Percentiles rank a stretch among this genome's conserved stretches.
phyloP scores from a whole-genome alignment of 2,329 filamentous ascomycete species.

The Lachnellula occidentalis region DNA sequence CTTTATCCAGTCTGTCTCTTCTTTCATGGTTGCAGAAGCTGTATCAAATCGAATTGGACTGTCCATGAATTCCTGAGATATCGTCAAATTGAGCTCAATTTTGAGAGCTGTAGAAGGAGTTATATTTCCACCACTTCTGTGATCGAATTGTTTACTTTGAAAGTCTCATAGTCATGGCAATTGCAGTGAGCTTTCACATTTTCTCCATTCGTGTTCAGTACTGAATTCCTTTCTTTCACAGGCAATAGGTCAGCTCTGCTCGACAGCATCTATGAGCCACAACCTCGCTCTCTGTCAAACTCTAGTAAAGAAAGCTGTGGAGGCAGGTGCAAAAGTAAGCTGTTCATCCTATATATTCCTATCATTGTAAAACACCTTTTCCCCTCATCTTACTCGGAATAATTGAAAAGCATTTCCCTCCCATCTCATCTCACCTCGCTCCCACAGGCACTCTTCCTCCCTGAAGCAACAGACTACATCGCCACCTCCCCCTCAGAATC shows the following conservation, averaged over 20 bases:
- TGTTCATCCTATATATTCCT: constrained; percentile 5
- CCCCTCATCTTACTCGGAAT: background rate
- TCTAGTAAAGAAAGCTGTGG: constrained; percentile 67
- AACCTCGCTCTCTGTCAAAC: constrained; percentile 75
- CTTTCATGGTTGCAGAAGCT: background rate
- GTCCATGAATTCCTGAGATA: background rate
- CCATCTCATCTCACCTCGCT: background rate
- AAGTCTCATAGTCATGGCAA: constrained; percentile 23
- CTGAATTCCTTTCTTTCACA: constrained; percentile 33
- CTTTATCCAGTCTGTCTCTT: background rate
- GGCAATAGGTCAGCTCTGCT: constrained; percentile 88
- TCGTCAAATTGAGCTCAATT: too few relatives aligned
- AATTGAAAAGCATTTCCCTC: background rate
- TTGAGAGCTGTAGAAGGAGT: background rate
- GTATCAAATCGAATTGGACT: background rate
- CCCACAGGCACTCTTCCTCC: constrained; percentile 72
- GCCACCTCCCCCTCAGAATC: constrained; percentile 62
- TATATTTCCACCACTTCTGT: background rate
- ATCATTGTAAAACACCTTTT: constrained; percentile 2
- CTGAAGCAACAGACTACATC: constrained; percentile 77
- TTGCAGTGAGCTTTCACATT: constrained; percentile 23
- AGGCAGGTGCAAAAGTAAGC: constrained; percentile 69
- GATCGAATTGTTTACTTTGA: background rate
- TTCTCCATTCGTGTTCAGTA: background rate
- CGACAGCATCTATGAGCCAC: constrained; percentile 68